These are phyloP conservation scores for Capronia epimyces DNA, from an alignment of 2,329 filamentous ascomycete species.

Conservation along the genomic window DNA sequence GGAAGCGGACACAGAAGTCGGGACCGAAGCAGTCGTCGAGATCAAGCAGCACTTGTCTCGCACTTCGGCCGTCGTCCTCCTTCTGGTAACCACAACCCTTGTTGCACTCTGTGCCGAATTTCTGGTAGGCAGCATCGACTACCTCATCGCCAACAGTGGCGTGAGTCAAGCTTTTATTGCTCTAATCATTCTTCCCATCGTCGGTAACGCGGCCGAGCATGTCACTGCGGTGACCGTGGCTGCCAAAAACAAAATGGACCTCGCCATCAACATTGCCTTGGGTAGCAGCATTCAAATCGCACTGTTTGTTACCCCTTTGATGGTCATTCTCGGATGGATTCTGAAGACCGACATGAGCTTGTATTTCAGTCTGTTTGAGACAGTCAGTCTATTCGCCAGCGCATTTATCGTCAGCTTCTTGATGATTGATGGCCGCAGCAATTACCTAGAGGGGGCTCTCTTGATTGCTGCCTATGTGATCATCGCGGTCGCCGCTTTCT, in stretches of 20 bases:
- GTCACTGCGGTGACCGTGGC: conserved; percentile 66
- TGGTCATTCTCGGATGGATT: conserved; percentile 67
- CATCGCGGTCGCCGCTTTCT: conserved; percentile 62
- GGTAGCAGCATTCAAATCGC: conserved; percentile 68
- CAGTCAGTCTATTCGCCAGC: conserved; percentile 75
- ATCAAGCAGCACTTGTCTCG: conserved; percentile 33
- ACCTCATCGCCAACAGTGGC: conserved; percentile 52
- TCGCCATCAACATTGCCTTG: conserved; percentile 66
- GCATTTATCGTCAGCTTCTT: conserved; percentile 84
- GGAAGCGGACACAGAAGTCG: conserved; percentile 28
- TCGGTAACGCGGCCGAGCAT: conserved; percentile 69
- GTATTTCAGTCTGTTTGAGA: conserved; percentile 86
- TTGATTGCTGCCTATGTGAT: conserved; percentile 64
- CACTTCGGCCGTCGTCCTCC: conserved; percentile 53
- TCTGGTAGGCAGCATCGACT: conserved; percentile 62
- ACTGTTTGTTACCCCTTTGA: conserved; percentile 63
- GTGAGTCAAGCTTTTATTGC: conserved; percentile 64
- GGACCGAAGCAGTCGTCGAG: conserved; percentile 29
- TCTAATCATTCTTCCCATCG: conserved; percentile 66
- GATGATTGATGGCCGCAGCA: conserved; percentile 76
- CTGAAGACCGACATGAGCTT: conserved; percentile 66
- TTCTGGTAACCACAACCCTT: conserved; percentile 59
- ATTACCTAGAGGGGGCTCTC: conserved; percentile 71
- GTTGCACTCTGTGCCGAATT: conserved; percentile 67
- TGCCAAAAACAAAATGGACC: conserved; percentile 70